Conservation (phyloP, 768 basidiomycete species). For the Rhodotorula diobovata region DNA sequence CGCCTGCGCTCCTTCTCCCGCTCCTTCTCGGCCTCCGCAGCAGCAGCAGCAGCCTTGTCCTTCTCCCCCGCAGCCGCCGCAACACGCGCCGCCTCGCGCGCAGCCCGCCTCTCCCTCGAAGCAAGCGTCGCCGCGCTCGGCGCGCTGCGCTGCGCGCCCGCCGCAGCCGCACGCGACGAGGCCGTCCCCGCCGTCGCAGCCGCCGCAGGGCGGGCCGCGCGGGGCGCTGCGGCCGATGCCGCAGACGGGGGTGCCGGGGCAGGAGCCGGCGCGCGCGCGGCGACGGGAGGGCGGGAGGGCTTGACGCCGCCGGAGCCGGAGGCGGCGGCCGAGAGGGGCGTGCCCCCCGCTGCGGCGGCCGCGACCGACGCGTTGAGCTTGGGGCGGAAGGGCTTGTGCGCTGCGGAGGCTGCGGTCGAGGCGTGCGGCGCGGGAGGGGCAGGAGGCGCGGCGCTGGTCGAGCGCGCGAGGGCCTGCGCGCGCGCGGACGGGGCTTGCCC, state of each 20-base stretch:
- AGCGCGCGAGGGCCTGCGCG: conserved; percentile 1
- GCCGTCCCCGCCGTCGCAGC: background rate
- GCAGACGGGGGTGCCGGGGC: background rate
- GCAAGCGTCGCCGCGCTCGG: conserved; percentile 8
- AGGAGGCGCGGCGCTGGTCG: background rate
- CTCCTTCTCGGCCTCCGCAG: background rate
- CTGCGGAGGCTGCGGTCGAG: background rate
- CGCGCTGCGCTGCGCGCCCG: background rate
- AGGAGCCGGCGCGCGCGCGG: conserved; percentile 2
- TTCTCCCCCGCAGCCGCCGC: background rate
- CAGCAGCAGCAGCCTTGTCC: background rate
- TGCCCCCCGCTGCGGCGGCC: background rate
- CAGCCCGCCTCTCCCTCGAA: conserved; percentile 3
- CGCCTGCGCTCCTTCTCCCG: background rate
- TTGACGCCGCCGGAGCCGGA: too few species aligned
- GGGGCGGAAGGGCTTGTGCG: conserved; percentile 12
- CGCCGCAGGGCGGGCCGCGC: background rate
- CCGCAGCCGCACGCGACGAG: background rate
- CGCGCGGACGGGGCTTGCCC: conserved; percentile 6
- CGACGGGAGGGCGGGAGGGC: background rate
- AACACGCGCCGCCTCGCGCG: background rate
- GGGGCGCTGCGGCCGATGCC: background rate
- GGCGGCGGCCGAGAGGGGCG: background rate
- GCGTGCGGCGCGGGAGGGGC: too few species aligned
- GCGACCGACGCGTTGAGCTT: conserved; percentile 8